Conservation (phyloP, 106 monocot species). For the Dendrobium huoshanense region DNA sequence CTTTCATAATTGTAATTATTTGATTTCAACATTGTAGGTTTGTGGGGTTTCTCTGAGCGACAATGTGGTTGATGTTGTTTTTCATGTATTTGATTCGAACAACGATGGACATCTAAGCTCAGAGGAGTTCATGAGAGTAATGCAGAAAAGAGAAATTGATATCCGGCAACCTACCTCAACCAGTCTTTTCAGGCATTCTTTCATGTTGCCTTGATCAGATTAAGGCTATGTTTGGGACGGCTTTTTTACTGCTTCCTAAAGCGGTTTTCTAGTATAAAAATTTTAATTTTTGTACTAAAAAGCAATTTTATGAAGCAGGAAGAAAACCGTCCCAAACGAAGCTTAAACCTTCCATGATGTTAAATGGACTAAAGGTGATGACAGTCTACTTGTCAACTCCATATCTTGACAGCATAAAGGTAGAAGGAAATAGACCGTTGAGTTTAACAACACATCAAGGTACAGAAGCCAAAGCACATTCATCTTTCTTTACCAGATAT, state of each 20-base stretch:
- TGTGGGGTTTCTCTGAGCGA: constrained; percentile 70
- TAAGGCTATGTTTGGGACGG: no score
- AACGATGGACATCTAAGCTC: constrained; percentile 60
- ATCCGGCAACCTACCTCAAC: constrained; percentile 41
- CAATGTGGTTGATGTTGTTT: constrained; percentile 70
- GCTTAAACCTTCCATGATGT: neutral
- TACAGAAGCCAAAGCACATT: neutral
- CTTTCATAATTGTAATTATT: neutral
- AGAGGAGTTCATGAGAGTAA: constrained; percentile 62
- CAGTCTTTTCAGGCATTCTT: constrained; percentile 28
- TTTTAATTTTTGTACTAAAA: no score
- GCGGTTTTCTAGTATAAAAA: no score
- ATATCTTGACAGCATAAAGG: neutral
- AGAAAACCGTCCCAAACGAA: no score
- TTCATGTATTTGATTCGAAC: constrained; percentile 84
- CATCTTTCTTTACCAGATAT: neutral
- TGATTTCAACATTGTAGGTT: constrained; percentile 33
- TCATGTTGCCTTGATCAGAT: constrained; percentile 25
- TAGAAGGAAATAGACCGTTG: neutral
- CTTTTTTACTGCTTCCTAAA: no score
- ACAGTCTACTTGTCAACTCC: no score
- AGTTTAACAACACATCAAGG: neutral
- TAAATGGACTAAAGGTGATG: neutral
- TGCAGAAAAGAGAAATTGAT: constrained; percentile 64
- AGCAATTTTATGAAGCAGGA: no score